These are phyloP conservation scores for Linum usitatissimum DNA, from an alignment of 345 rosid genomes.

Conservation along the genomic window DNA sequence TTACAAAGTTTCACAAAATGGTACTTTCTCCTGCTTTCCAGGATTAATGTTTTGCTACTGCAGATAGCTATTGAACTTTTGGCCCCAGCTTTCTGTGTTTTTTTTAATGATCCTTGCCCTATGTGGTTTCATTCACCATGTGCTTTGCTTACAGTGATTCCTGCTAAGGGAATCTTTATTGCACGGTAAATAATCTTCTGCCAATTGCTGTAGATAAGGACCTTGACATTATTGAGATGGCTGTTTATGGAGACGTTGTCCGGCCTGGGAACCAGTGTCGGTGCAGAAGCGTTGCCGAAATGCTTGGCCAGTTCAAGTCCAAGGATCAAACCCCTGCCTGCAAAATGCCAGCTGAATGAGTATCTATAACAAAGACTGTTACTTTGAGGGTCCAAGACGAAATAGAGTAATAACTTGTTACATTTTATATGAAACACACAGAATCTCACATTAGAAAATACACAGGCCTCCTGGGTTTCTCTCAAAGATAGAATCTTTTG, in stretches of 20 bases:
- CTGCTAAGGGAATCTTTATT: background rate
- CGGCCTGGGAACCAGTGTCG: conserved; percentile 87
- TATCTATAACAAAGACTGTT: background rate
- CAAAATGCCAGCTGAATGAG: conserved; percentile 45
- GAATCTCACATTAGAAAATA: background rate
- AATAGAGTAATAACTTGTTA: background rate
- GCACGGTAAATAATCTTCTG: background rate
- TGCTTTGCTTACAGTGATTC: background rate
- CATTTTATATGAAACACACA: background rate
- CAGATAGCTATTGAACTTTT: background rate
- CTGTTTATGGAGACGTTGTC: conserved; percentile 81
- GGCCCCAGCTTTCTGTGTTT: background rate
- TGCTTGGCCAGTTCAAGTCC: conserved; percentile 65
- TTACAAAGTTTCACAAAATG: background rate
- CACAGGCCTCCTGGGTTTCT: background rate
- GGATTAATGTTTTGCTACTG: background rate
- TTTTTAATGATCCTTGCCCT: background rate
- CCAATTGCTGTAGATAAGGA: conserved; percentile 51
- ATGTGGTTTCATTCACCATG: background rate
- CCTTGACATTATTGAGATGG: conserved; percentile 92
- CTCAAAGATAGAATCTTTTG: too few species aligned
- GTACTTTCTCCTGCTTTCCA: background rate
- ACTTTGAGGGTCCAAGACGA: background rate
- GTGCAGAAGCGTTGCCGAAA: conserved; percentile 80
- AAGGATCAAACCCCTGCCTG: conserved; percentile 62